Evolutionary conservation across 768 basidiomycete genomes (phyloP), one percentile per base, ranked within the genome.

Genomic region (Suillus placidus): DNA sequence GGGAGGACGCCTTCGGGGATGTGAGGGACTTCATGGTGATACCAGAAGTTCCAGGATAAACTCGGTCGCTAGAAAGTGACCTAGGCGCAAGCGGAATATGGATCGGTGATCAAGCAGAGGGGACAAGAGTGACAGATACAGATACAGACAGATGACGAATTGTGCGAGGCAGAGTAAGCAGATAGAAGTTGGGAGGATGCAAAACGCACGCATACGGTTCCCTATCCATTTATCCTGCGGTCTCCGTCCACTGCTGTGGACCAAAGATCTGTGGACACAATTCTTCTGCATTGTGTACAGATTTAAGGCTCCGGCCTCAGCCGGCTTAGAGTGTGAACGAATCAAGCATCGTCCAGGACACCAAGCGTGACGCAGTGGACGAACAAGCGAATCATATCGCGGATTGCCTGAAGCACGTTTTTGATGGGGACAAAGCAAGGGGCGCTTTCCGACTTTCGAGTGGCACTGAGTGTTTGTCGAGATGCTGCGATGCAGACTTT

Each of bases 361-460:
- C 9, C 18, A 56, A 40, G 18, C 9, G 38, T 20, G 38, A 60
- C 18, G 18, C 16, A 30, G 23, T 58, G 26, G 37, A 40, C 5
- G 18, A 2, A 18, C 34, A 56, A 34, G n/a, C 34, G 7, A 51
- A 54, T 54, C 52, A 32, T 10, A 55, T 34, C 57, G 37, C 38
- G 38, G 18, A 6, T 60, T 60, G 18, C 57, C 38, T 60, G 38
- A 60, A 60, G 57, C 57, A 42, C 57, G 38, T 26, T 60, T 40
- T 60, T 60, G 57, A 60, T 42, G 38, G 38, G 18, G 38, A 60
- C 57, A 60, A 60, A 6, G 57, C 57, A 60, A 42, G 57, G 18
- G 10, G 54, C 54, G 6, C 32, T 8, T 52, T 16, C 51, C 37
- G 56, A 26, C 37, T 51, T 37, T 26, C 9, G 23, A 40, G 57